Base-by-base conservation (phyloP, 495 filamentous ascomycete genomes). In the Annulohypoxylon bovei region DNA sequence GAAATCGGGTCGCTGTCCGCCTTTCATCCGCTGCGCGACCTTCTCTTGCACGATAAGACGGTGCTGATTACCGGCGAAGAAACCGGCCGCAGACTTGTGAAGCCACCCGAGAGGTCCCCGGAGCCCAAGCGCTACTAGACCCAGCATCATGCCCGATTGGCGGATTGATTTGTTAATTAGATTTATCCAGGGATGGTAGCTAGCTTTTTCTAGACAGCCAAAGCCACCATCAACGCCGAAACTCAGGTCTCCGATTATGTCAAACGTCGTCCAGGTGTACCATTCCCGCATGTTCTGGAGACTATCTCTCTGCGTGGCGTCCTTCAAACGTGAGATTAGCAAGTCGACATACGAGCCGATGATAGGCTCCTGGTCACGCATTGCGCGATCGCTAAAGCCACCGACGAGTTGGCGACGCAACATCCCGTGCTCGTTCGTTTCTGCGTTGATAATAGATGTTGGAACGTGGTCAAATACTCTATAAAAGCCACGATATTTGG, bases 221-320 rank as follows among this genome's bases (percentile, higher is more conserved):
- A 90, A 89, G 20, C 73, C 63, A 64, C 88, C 80, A 0, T 84
- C 86, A 76, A 89, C 88, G 6, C 81, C 81, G 6, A 35, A 35
- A 11, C 32, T 35, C 33, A 90, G 75, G 65, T 89, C 86, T 1
- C 87, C 87, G 62, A 88, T 86, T 23, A 89, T 77, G 67, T 89
- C 88, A 64, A 89, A 89, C 11, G 86, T 88, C 2, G 82, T 83
- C 65, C 74, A 88, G 44, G 86, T 88, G 44, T 84, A 85, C 88
- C 87, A 89, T 40, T 81, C 35, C 8, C 32, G 18, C 18, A 49
- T 25, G 23, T 49, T 23, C n/a, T 23, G 18, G 7, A 16, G 16
- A 6, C n/a, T 25, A 16, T 14, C 44, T 25, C 18, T 8, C 3
- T 23, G 6, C 9, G 20, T 6, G 4, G n/a, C n/a, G 7, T 49